A percentile compares a stretch with the other conserved stretches of the same genome.
These are phyloP conservation scores for Corniculantispora saksenae DNA, from an alignment of 2,329 filamentous ascomycete species.

Conservation along the genomic window DNA sequence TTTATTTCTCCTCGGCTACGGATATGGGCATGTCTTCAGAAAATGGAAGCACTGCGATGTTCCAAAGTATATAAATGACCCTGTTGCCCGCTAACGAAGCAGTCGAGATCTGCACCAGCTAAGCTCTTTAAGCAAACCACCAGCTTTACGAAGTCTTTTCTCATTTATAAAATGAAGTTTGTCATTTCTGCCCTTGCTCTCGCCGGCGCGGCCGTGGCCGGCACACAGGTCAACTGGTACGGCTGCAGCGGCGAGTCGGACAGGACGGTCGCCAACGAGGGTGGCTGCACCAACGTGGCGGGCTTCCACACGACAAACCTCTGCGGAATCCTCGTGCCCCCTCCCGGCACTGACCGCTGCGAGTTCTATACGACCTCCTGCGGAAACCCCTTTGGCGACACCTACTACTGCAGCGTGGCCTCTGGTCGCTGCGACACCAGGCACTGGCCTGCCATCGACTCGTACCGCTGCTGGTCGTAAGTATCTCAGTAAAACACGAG, in stretches of 20 bases:
- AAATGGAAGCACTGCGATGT: background rate
- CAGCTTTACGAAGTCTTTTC: too few relatives aligned
- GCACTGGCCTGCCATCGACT: background rate
- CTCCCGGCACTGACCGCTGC: constrained; percentile 10
- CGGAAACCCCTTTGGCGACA: background rate
- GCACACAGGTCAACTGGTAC: constrained; percentile 1
- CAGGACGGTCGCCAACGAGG: background rate
- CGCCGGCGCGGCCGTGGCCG: background rate
- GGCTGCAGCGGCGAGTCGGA: background rate
- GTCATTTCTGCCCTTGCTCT: too few relatives aligned
- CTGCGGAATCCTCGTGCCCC: background rate
- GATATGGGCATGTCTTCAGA: too few relatives aligned
- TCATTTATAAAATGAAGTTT: background rate
- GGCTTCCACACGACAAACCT: constrained; percentile 1
- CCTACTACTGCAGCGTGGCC: constrained; percentile 5
- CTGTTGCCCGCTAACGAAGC: background rate
- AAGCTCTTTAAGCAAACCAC: too few relatives aligned
- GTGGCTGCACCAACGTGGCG: background rate
- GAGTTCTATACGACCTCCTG: constrained; percentile 12
- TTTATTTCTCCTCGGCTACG: too few relatives aligned
- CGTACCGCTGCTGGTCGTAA: constrained; percentile 9
- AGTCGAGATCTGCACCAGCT: background rate
- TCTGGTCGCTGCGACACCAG: background rate
- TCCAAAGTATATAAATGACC: background rate
- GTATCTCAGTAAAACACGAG: too few relatives aligned